Base-by-base conservation (phyloP, 441 rosid species). In the Pelargonium australe region DNA sequence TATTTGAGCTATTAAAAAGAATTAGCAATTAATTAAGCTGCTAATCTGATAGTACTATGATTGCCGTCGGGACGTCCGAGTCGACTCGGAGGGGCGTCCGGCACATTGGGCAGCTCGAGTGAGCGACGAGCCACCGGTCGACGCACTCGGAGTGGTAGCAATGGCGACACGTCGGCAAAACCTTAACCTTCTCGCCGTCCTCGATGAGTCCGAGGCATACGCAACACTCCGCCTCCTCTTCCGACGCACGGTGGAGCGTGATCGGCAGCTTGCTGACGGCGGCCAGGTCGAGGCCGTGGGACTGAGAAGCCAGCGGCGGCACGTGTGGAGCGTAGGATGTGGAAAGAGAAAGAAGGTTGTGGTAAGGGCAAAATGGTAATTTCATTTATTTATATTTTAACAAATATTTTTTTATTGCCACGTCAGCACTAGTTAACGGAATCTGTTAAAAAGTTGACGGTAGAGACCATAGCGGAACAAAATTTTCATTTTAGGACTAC, bases 121-220 rank as follows among this genome's bases (percentile, higher is more conserved):
- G 53, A 3, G 53, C 12, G 53, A 9, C 10, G 13, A 47, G 53
- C 53, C 53, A 47, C n/a, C 53, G 13, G 53, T 47, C 53, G 53
- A 47, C 13, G 53, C 53, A 47, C 13, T 47, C 53, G 53, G 53
- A 47, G 53, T 47, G 53, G 53, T 47, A 47, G n/a, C 53, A 47
- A 47, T 47, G 53, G 53, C 53, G 4, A n/a, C 53, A 47, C 53
- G 13, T 11, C n/a, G 53, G 53, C 53, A 47, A 11, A 11, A 47
- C 53, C 53, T 47, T 47, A 47, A 47, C 53, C 53, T 47, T 47
- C 53, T 47, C 53, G 53, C 53, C 53, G 13, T 47, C 53, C 0
- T 11, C 53, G 53, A 47, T 47, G 53, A 47, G 2, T 47, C 53
- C 53, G 53, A 47, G 53, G n/a, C 53, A 47, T 47, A 47, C 10